phyloP scores from a whole-genome alignment of 176 grass and related monocot genomes.

The Melocanna baccifera region DNA sequence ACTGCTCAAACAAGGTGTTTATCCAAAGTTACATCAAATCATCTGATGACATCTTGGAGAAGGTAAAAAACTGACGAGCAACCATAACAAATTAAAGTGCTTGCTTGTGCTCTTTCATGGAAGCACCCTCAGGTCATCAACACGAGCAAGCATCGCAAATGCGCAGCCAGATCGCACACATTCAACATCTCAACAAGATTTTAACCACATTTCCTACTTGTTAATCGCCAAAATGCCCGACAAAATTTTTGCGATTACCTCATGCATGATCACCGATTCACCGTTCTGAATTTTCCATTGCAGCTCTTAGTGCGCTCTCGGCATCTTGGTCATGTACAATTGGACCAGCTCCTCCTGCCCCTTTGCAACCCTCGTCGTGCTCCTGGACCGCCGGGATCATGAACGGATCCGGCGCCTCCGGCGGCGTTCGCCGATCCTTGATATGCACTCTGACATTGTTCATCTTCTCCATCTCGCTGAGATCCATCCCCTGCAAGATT shows the following conservation, averaged over 20 bases:
- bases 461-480: conserved; percentile 44
- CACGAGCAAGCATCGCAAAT: too few relatives aligned
- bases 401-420: conserved; percentile 45
- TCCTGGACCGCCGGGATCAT: conserved; percentile 11
- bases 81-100: neutral
- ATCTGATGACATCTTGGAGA: neutral
- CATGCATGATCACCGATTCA: neutral
- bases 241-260: neutral
- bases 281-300: conserved; percentile 3
- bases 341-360: conserved; percentile 7
- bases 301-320: neutral
- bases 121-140: too few relatives aligned
- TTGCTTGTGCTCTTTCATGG: neutral
- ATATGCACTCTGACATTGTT: conserved; percentile 23
- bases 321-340: neutral
- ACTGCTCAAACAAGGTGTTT: neutral
- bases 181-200: too few relatives aligned
- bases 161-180: too few relatives aligned
- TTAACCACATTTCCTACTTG: neutral
- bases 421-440: conserved; percentile 35
- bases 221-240: neutral
- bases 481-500: conserved; percentile 63
- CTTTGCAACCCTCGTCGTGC: neutral
- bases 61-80: neutral
- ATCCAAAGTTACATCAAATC: neutral